These are phyloP conservation scores for Fusarium equiseti DNA, from an alignment of 2,329 filamentous ascomycete species.

Conservation along the genomic window DNA sequence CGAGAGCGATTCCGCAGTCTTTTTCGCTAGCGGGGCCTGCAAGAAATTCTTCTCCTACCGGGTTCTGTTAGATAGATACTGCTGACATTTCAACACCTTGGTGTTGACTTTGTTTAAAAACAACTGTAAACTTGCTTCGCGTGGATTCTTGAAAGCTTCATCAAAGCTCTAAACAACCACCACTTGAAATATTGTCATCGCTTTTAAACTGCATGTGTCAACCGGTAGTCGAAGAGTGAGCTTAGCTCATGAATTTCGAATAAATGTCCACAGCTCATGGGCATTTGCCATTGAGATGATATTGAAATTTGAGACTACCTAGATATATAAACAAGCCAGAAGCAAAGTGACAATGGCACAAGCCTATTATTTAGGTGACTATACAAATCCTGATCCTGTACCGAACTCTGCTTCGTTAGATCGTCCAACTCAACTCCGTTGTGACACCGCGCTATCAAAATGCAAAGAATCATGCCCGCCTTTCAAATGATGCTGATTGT, in stretches of 20 bases:
- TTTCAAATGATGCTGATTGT: slow-evolving; percentile 49
- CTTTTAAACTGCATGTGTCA: not conserved
- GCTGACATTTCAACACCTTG: slow-evolving; percentile 70
- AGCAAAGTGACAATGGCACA: slow-evolving; percentile 26
- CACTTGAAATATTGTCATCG: not conserved
- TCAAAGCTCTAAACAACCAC: too few species aligned
- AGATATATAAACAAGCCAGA: slow-evolving; percentile 33
- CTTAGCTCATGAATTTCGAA: not conserved
- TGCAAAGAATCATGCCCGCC: slow-evolving; percentile 45
- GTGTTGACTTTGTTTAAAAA: not conserved
- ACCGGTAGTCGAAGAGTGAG: not conserved
- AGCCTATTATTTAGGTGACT: slow-evolving; percentile 26
- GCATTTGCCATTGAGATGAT: slow-evolving; percentile 19
- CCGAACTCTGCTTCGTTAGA: slow-evolving; percentile 28
- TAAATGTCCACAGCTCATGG: not conserved
- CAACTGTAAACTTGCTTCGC: not conserved
- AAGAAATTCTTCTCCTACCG: slow-evolving; percentile 66
- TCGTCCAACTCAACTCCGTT: slow-evolving; percentile 42
- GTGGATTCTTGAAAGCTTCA: not conserved
- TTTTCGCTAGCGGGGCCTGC: slow-evolving; percentile 99
- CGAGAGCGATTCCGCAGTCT: slow-evolving; percentile 84
- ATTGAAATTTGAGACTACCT: slow-evolving; percentile 39
- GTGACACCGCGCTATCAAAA: slow-evolving; percentile 46
- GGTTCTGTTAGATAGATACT: slow-evolving; percentile 97
- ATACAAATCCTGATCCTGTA: slow-evolving; percentile 6